Percentiles rank a stretch among this genome's conserved stretches.
phyloP scores from a whole-genome alignment of 225 moss, liverwort and hornwort species.

The Antitrichia curtipendula region DNA sequence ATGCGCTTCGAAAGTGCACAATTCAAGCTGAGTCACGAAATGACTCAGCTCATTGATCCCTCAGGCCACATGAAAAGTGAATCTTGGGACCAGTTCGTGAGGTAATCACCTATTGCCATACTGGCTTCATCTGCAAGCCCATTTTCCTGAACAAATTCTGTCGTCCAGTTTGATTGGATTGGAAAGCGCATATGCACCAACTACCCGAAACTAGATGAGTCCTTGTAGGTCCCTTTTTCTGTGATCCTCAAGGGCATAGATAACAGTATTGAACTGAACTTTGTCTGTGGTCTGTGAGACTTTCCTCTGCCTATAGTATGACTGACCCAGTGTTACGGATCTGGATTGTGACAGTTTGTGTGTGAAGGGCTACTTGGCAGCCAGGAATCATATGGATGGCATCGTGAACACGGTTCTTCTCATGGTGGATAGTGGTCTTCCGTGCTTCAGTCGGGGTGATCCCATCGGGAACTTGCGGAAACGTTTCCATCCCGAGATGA shows the following conservation, averaged over 20 bases:
- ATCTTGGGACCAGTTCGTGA: slow-evolving; percentile 71
- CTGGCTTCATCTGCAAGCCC: not conserved
- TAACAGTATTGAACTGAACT: not conserved
- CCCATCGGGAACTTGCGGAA: slow-evolving; percentile 77
- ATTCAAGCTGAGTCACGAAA: slow-evolving; percentile 89
- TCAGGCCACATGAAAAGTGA: slow-evolving; percentile 85
- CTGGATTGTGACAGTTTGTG: slow-evolving; percentile 44
- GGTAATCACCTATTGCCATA: slow-evolving; percentile 7
- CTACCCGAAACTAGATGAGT: not conserved
- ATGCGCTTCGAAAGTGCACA: slow-evolving; percentile 90
- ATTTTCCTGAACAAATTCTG: not conserved
- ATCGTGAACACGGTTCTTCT: slow-evolving; percentile 65
- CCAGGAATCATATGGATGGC: slow-evolving; percentile 79
- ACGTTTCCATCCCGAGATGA: slow-evolving; percentile 86
- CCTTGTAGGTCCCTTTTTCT: not conserved
- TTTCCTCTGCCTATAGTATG: not conserved
- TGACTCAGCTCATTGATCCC: slow-evolving; percentile 89
- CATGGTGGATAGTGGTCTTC: slow-evolving; percentile 88
- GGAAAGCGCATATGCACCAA: not conserved
- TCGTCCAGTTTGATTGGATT: not conserved
- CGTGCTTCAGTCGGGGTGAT: slow-evolving; percentile 88
- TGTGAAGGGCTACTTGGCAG: slow-evolving; percentile 85
- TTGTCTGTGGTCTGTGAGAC: not conserved
- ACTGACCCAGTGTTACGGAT: not conserved
- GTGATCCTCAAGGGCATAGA: not conserved